phyloP scores from a whole-genome alignment of 2,329 filamentous ascomycete species.

The Fusarium tupiense region DNA sequence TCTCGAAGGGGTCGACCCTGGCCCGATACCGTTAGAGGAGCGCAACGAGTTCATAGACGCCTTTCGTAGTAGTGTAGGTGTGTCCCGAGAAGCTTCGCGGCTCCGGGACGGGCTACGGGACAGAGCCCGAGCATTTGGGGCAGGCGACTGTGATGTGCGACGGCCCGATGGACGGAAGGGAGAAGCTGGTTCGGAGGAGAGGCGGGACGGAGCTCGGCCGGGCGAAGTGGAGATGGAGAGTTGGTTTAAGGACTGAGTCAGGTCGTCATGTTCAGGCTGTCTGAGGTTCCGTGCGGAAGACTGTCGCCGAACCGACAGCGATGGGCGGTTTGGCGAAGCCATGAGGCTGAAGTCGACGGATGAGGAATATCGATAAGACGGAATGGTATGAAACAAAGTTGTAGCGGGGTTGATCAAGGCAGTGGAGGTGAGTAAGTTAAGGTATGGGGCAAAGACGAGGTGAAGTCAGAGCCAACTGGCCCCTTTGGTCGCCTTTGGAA shows the following conservation, averaged over 20 bases:
- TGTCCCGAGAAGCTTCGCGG: conserved; percentile 57
- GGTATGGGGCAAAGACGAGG: conserved; percentile 12
- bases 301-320: conserved; percentile 48
- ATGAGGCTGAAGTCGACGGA: conserved; percentile 37
- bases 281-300: conserved; percentile 46
- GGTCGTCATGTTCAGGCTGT: conserved; percentile 44
- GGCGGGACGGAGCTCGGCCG: conserved; percentile 43
- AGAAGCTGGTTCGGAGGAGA: conserved; percentile 52
- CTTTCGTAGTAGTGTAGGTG: conserved; percentile 64
- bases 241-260: conserved; percentile 56
- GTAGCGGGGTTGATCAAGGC: conserved; percentile 10
- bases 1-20: conserved; percentile 54
- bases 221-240: conserved; percentile 54
- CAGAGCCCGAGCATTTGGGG: conserved; percentile 42
- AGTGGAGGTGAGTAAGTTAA: background rate
- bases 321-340: conserved; percentile 43
- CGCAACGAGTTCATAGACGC: conserved; percentile 67
- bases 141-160: conserved; percentile 41
- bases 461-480: conserved; percentile 22
- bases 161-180: conserved; percentile 53
- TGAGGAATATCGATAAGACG: conserved; percentile 17
- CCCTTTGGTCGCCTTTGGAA: conserved; percentile 31
- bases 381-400: conserved; percentile 12
- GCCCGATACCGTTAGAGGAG: conserved; percentile 55
- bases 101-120: conserved; percentile 56